These are phyloP conservation scores for Trametopsis cervina DNA, from an alignment of 768 basidiomycete genomes.

Conservation along the genomic window DNA sequence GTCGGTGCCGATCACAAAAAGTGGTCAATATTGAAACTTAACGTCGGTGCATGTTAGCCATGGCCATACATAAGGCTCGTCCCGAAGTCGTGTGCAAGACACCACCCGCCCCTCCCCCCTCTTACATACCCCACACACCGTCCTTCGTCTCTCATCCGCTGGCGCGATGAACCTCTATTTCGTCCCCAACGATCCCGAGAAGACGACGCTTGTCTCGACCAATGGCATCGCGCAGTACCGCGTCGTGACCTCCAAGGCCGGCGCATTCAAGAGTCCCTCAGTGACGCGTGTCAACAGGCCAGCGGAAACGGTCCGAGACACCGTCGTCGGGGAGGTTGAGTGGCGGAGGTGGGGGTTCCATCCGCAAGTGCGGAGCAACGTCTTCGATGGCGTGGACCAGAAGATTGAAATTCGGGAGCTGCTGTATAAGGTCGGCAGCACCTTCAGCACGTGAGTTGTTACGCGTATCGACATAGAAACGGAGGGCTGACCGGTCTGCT, in stretches of 20 bases:
- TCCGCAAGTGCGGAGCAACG: slow-evolving; percentile 35
- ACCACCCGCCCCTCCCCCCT: background rate
- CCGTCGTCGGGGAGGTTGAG: slow-evolving; percentile 42
- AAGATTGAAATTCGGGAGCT: slow-evolving; percentile 31
- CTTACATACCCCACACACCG: background rate
- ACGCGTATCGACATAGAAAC: background rate
- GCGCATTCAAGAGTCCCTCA: slow-evolving; percentile 24
- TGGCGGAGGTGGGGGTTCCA: slow-evolving; percentile 38
- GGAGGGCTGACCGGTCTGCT: background rate
- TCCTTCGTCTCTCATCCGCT: background rate
- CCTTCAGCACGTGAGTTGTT: slow-evolving; percentile 39
- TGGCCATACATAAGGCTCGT: background rate
- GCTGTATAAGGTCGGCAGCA: slow-evolving; percentile 33
- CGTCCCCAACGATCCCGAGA: slow-evolving; percentile 42
- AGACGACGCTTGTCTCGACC: slow-evolving; percentile 41
- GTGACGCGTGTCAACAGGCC: slow-evolving; percentile 37
- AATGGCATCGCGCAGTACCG: slow-evolving; percentile 46
- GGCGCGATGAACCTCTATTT: slow-evolving; percentile 49
- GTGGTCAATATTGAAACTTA: too few relatives aligned
- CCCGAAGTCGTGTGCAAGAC: background rate
- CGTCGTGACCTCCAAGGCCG: slow-evolving; percentile 31
- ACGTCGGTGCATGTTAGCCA: background rate
- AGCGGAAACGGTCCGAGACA: slow-evolving; percentile 29
- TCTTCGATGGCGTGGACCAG: slow-evolving; percentile 26
- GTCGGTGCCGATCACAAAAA: too few relatives aligned